Evolutionary conservation across 305 asterid genomes (phyloP).

Genomic region (Fraxinus xanthoxyloides): DNA sequence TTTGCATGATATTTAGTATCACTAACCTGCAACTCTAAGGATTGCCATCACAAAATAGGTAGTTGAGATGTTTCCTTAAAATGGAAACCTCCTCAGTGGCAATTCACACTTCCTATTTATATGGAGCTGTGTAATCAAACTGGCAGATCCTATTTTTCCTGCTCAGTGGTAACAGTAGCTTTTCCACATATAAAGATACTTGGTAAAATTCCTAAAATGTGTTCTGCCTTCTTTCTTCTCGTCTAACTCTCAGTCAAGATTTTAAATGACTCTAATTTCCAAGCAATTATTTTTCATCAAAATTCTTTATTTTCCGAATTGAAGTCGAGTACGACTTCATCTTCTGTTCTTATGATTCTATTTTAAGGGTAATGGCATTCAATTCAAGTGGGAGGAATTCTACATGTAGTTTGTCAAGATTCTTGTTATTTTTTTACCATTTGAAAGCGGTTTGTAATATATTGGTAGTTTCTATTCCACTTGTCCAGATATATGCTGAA

Average conservation of each 20-base stretch:
- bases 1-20: neutral
- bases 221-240: neutral
- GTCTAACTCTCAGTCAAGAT: neutral
- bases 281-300: neutral
- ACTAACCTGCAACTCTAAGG: neutral
- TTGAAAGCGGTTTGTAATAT: slow-evolving; percentile 3
- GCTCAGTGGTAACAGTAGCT: neutral
- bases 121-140: neutral
- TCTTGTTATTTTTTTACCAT: neutral
- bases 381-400: neutral
- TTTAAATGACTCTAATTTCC: neutral
- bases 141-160: neutral
- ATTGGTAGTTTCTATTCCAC: slow-evolving; percentile 18
- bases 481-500: slow-evolving; percentile 83
- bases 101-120: neutral
- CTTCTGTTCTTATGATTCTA: neutral
- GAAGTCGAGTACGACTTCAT: neutral
- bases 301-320: neutral
- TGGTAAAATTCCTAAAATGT: neutral
- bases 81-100: neutral
- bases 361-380: neutral
- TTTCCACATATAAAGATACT: neutral
- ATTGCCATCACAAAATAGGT: neutral
- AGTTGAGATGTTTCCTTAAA: neutral
- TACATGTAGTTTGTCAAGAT: neutral